Conservation (phyloP, 768 basidiomycete species). For the Chalciporus pseudorubinellus region DNA sequence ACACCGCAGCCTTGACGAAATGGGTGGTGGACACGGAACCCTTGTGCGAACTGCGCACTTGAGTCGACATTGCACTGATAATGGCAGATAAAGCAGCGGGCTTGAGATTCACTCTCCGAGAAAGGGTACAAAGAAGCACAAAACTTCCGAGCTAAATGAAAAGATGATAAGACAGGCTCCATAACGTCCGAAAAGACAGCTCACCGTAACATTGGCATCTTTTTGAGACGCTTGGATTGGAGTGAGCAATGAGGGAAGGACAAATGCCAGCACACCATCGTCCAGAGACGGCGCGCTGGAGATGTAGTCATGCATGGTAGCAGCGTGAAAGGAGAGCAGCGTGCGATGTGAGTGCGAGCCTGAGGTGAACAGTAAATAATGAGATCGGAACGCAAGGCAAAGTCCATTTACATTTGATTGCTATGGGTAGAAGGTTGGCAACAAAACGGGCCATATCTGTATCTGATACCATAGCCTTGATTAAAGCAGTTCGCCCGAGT, state of each 20-base stretch:
- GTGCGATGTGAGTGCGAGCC: conserved; percentile 58
- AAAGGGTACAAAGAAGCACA: conserved; percentile 67
- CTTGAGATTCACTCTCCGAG: conserved; percentile 61
- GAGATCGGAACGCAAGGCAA: not conserved
- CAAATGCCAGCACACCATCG: conserved; percentile 62
- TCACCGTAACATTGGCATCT: conserved; percentile 51
- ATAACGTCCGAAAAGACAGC: conserved; percentile 18
- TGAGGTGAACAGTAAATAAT: conserved; percentile 8
- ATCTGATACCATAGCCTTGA: conserved; percentile 74
- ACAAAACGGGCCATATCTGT: conserved; percentile 73
- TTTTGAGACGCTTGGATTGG: conserved; percentile 49
- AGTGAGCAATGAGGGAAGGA: conserved; percentile 62
- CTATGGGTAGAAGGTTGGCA: conserved; percentile 57
- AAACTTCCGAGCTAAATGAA: conserved; percentile 62
- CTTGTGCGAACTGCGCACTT: conserved; percentile 34
- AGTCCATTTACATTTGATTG: conserved; percentile 42
- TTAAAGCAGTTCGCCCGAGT: conserved; percentile 67
- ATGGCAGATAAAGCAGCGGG: conserved; percentile 59
- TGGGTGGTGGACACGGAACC: conserved; percentile 50
- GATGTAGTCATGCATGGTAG: conserved; percentile 77
- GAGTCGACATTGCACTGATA: conserved; percentile 49
- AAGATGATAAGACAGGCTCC: not conserved
- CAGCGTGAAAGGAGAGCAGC: conserved; percentile 79
- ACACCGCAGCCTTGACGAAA: conserved; percentile 61
- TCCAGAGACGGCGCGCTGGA: conserved; percentile 53